Evolutionary conservation across 2,329 filamentous ascomycete genomes (phyloP).

Genomic region (Penicillium sp.): DNA sequence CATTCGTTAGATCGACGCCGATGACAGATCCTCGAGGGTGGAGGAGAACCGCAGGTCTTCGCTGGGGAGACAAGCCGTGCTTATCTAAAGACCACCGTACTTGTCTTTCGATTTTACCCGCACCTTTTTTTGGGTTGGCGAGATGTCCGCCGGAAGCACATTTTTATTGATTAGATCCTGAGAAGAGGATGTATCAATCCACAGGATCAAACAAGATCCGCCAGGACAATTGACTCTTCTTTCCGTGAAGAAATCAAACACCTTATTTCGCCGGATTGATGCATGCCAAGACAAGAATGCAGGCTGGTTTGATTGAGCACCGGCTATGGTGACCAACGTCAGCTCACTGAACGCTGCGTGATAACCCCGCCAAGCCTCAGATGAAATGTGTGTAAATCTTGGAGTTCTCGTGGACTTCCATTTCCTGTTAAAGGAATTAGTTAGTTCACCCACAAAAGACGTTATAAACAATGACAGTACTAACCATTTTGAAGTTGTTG

Average conservation of each 20-base stretch:
- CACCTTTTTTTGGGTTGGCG: constrained; percentile 16
- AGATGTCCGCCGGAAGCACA: constrained; percentile 1
- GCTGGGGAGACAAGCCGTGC: constrained; percentile 2
- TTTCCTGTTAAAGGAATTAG: constrained; percentile 73
- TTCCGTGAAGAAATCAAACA: constrained; percentile 15
- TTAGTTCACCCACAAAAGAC: constrained; percentile 6
- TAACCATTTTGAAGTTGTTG: constrained; percentile 98
- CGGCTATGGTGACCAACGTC: constrained; percentile 4
- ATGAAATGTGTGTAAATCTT: constrained; percentile 99
- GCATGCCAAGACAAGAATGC: constrained; percentile 28
- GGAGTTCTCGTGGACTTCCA: constrained; percentile 98
- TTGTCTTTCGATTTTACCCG: constrained; percentile 17
- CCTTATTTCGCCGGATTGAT: constrained; percentile 23
- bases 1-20: constrained; percentile 24
- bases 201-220: not conserved
- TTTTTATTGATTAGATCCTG: constrained; percentile 1
- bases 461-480: constrained; percentile 30
- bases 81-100: constrained; percentile 7
- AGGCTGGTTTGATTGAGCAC: not conserved
- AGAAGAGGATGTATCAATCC: not conserved
- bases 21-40: not conserved
- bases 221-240: not conserved
- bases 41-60: not conserved
- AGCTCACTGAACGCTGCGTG: constrained; percentile 15
- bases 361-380: constrained; percentile 53